Evolutionary conservation across 2,329 filamentous ascomycete genomes (phyloP).

Genomic region (Dryadomyces sulphureus): DNA sequence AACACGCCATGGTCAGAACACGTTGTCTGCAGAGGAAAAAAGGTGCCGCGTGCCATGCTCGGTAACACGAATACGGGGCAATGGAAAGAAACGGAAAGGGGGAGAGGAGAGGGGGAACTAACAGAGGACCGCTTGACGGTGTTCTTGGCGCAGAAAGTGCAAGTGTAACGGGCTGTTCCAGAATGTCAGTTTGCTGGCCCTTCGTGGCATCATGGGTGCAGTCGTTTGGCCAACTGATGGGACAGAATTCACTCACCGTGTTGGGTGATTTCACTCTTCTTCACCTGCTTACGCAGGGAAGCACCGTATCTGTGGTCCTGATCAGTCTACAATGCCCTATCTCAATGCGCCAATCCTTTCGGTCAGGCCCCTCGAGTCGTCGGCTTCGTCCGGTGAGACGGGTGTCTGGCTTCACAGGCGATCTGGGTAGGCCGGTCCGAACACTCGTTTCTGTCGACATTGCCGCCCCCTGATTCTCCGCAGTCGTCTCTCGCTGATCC

Average conservation of each 20-base stretch:
- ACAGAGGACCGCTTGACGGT: slow-evolving; percentile 62
- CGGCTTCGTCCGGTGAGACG: too few species aligned
- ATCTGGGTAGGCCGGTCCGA: background rate
- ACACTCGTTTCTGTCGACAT: too few species aligned
- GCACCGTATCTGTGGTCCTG: slow-evolving; percentile 66
- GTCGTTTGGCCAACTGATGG: background rate
- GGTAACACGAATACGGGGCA: background rate
- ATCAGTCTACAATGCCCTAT: background rate
- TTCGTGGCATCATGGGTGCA: background rate
- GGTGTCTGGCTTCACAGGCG: background rate
- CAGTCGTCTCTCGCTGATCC: background rate
- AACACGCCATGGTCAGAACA: background rate
- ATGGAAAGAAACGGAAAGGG: background rate
- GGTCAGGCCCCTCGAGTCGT: background rate
- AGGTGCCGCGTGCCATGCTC: slow-evolving; percentile 5
- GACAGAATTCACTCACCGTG: slow-evolving; percentile 32
- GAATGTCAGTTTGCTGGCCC: background rate
- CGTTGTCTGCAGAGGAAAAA: background rate
- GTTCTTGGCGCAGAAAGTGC: slow-evolving; percentile 98
- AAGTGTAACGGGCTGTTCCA: slow-evolving; percentile 63
- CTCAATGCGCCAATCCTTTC: background rate
- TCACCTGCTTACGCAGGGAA: slow-evolving; percentile 93
- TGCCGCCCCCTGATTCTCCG: background rate
- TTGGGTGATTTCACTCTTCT: slow-evolving; percentile 99
- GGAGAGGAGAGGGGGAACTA: slow-evolving; percentile 48